Evolutionary conservation across 495 filamentous ascomycete species (phyloP), one percentile per base, ranked within the genome.

Genomic region (Letharia lupina): DNA sequence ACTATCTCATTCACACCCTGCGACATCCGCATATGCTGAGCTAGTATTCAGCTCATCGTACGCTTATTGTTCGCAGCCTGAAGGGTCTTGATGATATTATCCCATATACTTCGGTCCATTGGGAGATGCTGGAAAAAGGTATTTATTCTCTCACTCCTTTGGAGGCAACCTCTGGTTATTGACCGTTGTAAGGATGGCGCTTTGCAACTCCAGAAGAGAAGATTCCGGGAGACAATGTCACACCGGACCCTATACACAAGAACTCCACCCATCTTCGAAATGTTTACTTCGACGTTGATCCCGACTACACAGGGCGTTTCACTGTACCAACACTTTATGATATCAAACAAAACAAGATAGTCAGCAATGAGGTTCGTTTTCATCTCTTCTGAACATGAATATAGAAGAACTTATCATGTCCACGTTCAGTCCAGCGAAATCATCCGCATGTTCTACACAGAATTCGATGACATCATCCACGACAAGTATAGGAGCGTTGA

Each of bases 391-490:
- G 18, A 45, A 44, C 4, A 33, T 33, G 47, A 31, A 10, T 20
- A 60, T 23, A 15, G 2, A 16, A 39, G 52, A 15, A 39, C 37
- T 52, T 13, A 64, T 20, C 1, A 4, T 47, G 2, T 39, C 52
- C 31, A 15, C 68, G 78, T 73, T 77, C 76, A 67, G 72, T 75
- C 81, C n/a, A 75, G 74, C 57, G 83, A 85, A 74, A 85, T 85
- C 65, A 85, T 85, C 75, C 84, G 86, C 73, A 89, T 89, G 86
- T 80, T 89, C 73, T 88, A 89, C 75, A 72, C 78, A 66, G 84
- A 86, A 65, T 96, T 93, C 72, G 90, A 96, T 72, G 81, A 85
- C 63, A 74, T 92, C 28, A 70, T 95, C 4, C 77, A 79, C 31
- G 73, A 75, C 10, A 64, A 83, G 66, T 83, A 82, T 75, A 81